phyloP scores from a whole-genome alignment of 805 yeast species.

The Komagataella pastoris region DNA sequence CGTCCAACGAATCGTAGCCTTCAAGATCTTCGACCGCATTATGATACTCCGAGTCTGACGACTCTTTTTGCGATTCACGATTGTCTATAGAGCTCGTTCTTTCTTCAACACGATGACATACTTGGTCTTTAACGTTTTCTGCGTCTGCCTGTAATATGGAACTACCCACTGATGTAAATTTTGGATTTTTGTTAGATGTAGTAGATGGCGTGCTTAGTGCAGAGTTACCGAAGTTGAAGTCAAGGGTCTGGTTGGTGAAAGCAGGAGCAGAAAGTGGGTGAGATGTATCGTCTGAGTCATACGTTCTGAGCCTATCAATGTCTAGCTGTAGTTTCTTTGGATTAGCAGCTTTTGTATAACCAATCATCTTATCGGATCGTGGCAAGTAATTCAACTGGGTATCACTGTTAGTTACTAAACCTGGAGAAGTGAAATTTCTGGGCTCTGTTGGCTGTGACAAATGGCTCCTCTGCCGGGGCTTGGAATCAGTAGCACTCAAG shows the following conservation, averaged over 20 bases:
- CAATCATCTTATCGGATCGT: neutral
- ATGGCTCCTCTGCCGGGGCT: neutral
- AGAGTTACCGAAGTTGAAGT: neutral
- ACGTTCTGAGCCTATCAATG: neutral
- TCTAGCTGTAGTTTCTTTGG: neutral
- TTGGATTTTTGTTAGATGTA: neutral
- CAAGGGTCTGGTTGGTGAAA: neutral
- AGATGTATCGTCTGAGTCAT: neutral
- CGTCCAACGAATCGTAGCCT: neutral
- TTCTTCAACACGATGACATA: neutral
- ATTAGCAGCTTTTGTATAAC: neutral
- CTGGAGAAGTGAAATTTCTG: conserved; percentile 1
- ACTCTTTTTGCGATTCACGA: neutral
- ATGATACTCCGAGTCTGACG: neutral
- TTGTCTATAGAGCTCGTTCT: neutral
- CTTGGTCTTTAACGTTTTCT: neutral
- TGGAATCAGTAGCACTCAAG: neutral
- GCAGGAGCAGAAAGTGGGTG: neutral
- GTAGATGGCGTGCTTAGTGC: neutral
- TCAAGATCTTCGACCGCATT: neutral
- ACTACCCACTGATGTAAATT: neutral
- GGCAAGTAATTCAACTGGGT: neutral
- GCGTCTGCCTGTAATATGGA: neutral
- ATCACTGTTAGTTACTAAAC: neutral
- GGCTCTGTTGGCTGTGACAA: neutral